Conservation (phyloP, 768 basidiomycete genomes). For the Amanita brunnescens region DNA sequence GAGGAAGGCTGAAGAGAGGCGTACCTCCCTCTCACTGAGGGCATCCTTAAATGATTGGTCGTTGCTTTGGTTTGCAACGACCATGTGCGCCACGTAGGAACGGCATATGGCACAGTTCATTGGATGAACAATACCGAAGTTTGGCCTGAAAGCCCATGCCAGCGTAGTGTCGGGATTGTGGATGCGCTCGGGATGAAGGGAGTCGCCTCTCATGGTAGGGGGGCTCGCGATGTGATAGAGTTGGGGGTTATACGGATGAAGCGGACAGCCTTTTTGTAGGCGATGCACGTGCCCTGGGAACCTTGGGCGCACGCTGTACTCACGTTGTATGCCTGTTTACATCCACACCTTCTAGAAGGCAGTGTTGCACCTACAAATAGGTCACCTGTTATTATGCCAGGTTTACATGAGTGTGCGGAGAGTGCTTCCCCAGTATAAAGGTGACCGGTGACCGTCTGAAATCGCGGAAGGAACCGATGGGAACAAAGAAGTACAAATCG, state of each 20-base stretch:
- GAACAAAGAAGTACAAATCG: neutral
- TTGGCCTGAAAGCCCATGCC: neutral
- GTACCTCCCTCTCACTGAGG: conserved; percentile 1
- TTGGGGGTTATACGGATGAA: no score
- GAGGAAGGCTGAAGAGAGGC: neutral
- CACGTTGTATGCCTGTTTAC: neutral
- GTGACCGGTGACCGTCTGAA: neutral
- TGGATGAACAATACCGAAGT: conserved; percentile 3
- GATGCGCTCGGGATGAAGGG: neutral
- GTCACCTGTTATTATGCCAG: neutral
- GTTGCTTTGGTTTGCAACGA: neutral
- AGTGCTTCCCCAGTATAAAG: neutral
- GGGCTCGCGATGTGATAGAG: neutral
- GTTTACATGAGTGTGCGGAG: neutral
- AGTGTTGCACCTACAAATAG: neutral
- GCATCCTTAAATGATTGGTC: conserved; percentile 1
- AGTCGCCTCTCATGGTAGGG: neutral
- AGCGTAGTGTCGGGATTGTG: neutral
- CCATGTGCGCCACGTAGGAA: conserved; percentile 1
- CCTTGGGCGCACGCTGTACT: neutral
- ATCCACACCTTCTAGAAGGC: neutral
- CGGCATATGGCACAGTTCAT: conserved; percentile 4
- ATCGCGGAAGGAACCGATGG: neutral
- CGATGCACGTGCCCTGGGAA: neutral
- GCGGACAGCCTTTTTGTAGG: neutral